Evolutionary conservation across 2,329 filamentous ascomycete genomes (phyloP).

Genomic region (Diaporthe amygdali): DNA sequence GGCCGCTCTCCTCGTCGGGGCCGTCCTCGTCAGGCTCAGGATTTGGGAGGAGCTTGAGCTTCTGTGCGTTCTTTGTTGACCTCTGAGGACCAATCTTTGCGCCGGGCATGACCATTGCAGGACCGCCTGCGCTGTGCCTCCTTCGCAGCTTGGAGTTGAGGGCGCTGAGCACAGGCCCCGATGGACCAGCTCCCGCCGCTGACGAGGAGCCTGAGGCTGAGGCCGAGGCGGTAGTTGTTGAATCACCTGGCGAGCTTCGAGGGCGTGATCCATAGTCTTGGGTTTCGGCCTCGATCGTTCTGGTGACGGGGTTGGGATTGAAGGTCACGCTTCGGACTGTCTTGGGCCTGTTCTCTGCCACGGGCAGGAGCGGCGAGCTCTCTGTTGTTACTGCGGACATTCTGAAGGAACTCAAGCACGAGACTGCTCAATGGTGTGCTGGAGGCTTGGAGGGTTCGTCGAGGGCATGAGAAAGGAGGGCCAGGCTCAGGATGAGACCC

Average conservation of each 20-base stretch:
- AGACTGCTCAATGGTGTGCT: constrained; percentile 1
- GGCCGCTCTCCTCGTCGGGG: constrained; percentile 85
- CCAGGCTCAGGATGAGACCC: constrained; percentile 14
- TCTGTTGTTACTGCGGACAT: constrained; percentile 26
- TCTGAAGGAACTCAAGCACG: background rate
- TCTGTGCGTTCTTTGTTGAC: constrained; percentile 94
- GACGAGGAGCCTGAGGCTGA: constrained; percentile 37
- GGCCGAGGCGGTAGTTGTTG: constrained; percentile 39
- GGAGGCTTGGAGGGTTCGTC: background rate
- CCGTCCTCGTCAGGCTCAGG: constrained; percentile 81
- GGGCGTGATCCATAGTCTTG: constrained; percentile 28
- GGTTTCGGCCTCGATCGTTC: constrained; percentile 61
- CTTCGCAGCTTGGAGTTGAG: constrained; percentile 88
- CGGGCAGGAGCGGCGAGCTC: constrained; percentile 30
- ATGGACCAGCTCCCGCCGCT: constrained; percentile 39
- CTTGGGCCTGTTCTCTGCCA: constrained; percentile 43
- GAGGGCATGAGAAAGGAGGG: background rate
- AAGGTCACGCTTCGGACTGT: constrained; percentile 75
- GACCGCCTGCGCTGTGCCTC: constrained; percentile 81
- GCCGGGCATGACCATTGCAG: constrained; percentile 55
- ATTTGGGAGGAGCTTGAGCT: constrained; percentile 94
- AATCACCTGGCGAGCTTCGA: constrained; percentile 33
- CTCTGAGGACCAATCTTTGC: constrained; percentile 90
- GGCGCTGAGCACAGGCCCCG: constrained; percentile 70
- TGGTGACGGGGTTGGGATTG: constrained; percentile 71